Evolutionary conservation across 352 stramenopile genomes (phyloP).

Genomic region (Globisporangium alternatum): DNA sequence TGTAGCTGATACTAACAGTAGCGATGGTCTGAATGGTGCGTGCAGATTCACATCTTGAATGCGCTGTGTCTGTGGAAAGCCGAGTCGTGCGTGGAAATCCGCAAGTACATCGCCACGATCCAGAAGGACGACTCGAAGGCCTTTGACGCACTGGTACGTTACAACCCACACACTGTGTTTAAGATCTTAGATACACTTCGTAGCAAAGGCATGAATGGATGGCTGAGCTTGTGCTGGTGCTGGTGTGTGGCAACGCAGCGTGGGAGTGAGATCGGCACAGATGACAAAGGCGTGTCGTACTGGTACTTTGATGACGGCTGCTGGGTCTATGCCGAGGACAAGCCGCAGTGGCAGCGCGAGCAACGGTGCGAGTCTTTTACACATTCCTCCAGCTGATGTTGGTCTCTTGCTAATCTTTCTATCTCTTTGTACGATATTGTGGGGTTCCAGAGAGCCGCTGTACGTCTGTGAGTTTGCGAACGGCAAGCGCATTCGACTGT

Average conservation of each 20-base stretch:
- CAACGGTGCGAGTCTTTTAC: slow-evolving; percentile 8
- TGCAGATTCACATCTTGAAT: slow-evolving; percentile 71
- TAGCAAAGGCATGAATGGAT: background rate
- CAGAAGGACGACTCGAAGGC: slow-evolving; percentile 62
- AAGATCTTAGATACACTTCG: background rate
- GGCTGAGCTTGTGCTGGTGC: background rate
- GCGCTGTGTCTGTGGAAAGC: slow-evolving; percentile 83
- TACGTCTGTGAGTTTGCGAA: slow-evolving; percentile 76
- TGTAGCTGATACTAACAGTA: background rate
- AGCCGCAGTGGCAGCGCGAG: slow-evolving; percentile 54
- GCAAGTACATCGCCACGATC: slow-evolving; percentile 60
- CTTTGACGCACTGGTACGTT: slow-evolving; percentile 58
- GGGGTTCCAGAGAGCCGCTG: slow-evolving; percentile 26
- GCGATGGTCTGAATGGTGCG: background rate
- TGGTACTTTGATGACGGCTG: slow-evolving; percentile 87
- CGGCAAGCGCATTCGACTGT: slow-evolving; percentile 72
- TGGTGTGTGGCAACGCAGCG: slow-evolving; percentile 33
- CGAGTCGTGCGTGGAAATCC: slow-evolving; percentile 72
- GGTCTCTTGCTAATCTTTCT: background rate
- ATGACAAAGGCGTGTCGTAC: slow-evolving; percentile 73
- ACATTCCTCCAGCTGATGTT: background rate
- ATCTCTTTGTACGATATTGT: background rate
- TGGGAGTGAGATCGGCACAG: slow-evolving; percentile 60
- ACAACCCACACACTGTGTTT: background rate
- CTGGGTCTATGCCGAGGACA: slow-evolving; percentile 84